phyloP scores from a whole-genome alignment of 305 asterid genomes.

The Andrographis paniculata region DNA sequence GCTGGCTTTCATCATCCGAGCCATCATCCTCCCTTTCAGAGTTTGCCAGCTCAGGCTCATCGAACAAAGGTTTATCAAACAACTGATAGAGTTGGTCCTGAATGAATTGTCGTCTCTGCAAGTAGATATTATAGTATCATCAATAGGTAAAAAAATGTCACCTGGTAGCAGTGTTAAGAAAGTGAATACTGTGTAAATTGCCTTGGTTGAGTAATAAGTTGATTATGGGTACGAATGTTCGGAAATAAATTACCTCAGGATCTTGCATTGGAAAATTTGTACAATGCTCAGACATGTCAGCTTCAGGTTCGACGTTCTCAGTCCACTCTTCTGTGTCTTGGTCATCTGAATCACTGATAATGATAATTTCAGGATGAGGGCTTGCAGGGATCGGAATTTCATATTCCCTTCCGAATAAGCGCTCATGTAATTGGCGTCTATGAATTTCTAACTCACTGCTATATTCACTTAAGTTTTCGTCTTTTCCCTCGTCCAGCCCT shows the following conservation, averaged over 20 bases:
- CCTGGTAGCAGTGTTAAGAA: conserved; percentile 18
- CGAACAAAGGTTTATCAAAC: conserved; percentile 14
- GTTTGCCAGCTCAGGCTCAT: background rate
- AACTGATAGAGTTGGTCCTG: conserved; percentile 23
- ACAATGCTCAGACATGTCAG: too few species aligned
- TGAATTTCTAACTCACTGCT: conserved; percentile 66
- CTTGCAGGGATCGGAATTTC: conserved; percentile 21
- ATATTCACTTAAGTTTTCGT: conserved; percentile 36
- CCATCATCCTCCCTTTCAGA: conserved; percentile 15
- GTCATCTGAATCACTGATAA: conserved; percentile 79
- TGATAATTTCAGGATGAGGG: conserved; percentile 35
- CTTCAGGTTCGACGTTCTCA: conserved; percentile 16
- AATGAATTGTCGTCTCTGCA: conserved; percentile 27
- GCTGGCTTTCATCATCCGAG: conserved; percentile 41
- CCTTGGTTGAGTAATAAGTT: conserved; percentile 16
- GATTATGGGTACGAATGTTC: conserved; percentile 10
- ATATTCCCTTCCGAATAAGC: conserved; percentile 27
- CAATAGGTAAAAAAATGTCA: conserved; percentile 9
- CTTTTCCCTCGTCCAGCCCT: too few species aligned
- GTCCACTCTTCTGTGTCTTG: conserved; percentile 38
- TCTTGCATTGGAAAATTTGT: conserved; percentile 35
- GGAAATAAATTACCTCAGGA: conserved; percentile 36
- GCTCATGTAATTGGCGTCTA: conserved; percentile 24
- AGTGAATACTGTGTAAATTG: conserved; percentile 6
- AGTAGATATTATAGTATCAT: conserved; percentile 13